Evolutionary conservation across 495 filamentous ascomycete species (phyloP).

Genomic region (Penicillium steckii): DNA sequence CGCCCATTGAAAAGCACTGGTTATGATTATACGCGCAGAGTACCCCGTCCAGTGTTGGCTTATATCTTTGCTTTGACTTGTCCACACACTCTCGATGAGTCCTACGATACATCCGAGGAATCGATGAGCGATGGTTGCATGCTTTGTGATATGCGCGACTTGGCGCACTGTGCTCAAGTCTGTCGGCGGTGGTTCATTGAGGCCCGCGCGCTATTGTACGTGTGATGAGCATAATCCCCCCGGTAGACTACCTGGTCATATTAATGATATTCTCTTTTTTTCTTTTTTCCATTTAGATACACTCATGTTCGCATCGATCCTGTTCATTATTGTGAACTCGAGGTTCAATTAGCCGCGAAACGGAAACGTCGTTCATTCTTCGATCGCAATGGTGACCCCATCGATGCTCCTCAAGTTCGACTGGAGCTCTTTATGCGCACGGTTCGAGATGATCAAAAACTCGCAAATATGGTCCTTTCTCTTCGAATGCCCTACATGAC

Average conservation of each 20-base stretch:
- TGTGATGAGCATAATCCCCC: neutral
- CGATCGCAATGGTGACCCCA: slow-evolving; percentile 70
- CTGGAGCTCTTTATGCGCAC: slow-evolving; percentile 77
- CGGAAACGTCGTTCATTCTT: slow-evolving; percentile 75
- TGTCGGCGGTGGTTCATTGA: slow-evolving; percentile 69
- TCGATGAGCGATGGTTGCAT: slow-evolving; percentile 84
- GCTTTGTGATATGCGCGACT: slow-evolving; percentile 92
- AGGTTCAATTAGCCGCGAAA: slow-evolving; percentile 72
- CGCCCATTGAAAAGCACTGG: slow-evolving; percentile 10
- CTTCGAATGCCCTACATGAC: slow-evolving; percentile 97
- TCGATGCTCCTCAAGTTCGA: slow-evolving; percentile 74
- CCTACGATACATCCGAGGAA: slow-evolving; percentile 78
- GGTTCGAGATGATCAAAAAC: slow-evolving; percentile 67
- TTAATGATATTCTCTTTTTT: no score
- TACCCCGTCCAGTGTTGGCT: slow-evolving; percentile 64
- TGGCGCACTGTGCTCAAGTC: slow-evolving; percentile 74
- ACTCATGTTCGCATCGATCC: slow-evolving; percentile 87
- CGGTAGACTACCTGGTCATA: neutral
- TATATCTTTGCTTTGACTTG: slow-evolving; percentile 80
- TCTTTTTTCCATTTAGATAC: slow-evolving; percentile 59
- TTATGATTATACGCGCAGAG: slow-evolving; percentile 46
- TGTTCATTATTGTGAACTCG: slow-evolving; percentile 91
- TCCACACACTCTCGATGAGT: slow-evolving; percentile 75
- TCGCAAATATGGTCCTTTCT: slow-evolving; percentile 67
- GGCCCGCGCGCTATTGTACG: slow-evolving; percentile 53